Evolutionary conservation across 2,329 filamentous ascomycete species (phyloP), one percentile per base, ranked within the genome.

Genomic region (Orbilia quercus): DNA sequence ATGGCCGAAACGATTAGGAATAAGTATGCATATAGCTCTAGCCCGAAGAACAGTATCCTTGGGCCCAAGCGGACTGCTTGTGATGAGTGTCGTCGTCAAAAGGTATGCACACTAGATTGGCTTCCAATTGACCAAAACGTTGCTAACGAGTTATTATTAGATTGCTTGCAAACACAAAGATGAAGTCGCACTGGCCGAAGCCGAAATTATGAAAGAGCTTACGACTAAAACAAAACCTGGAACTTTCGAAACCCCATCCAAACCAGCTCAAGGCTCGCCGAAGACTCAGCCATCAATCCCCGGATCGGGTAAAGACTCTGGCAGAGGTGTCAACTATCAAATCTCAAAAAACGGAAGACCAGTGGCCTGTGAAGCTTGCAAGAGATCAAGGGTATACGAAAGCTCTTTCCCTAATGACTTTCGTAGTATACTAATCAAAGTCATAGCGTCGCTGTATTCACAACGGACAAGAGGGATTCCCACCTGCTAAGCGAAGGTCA

Each of bases 81-180:
- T 22, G 73, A 75, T 59, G 73, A 74, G n/a, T 74, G 70, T 23
- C 70, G 70, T 48, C 70, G 70, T 34, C 70, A 74, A 48, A 74
- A 74, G 70, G 70, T 74, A 57, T 25, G 23, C 36, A 18, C 7
- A 20, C 16, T 4, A 44, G 18, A 34, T 16, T 0, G 38, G 1
- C 40, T 38, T n/a, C 5, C 14, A 9, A 22, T 12, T 23, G 18
- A 28, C 6, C 18, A 11, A 34, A 25, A 31, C 18, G 28, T 40
- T 20, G 3, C 3, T 22, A 40, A 42, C 54, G 53, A 47, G 58
- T n/a, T 36, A 57, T 22, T 20, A 31, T 1, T 40, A 72, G 67
- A 72, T 72, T 54, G 67, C 70, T 12, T 74, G 70, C 9, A 74
- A 74, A 53, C 70, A 74, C 31, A 74, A 74, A n/a, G 55, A 57